Evolutionary conservation across 1,139 yeast genomes (phyloP).

Genomic region (Zygoascus sp.): DNA sequence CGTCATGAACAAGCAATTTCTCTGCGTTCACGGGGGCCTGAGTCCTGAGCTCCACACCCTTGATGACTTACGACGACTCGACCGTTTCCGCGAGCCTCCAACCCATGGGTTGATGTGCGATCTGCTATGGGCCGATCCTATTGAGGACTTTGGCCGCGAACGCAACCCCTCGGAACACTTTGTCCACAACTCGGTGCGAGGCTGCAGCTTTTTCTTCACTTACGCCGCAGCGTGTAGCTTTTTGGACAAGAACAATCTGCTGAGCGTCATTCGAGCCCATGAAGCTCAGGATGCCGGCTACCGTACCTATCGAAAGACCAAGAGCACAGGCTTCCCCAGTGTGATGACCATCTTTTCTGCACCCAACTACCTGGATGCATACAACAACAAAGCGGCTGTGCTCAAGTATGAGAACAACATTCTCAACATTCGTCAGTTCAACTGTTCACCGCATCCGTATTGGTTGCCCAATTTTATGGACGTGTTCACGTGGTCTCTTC

Average conservation of each 20-base stretch:
- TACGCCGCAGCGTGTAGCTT: conserved; percentile 82
- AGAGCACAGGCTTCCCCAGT: conserved; percentile 87
- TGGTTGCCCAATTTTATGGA: conserved; percentile 98
- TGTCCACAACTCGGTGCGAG: conserved; percentile 71
- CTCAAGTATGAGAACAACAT: conserved; percentile 83
- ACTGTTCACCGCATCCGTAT: conserved; percentile 90
- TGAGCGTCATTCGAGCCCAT: conserved; percentile 89
- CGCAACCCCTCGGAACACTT: conserved; percentile 49
- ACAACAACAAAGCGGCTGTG: conserved; percentile 94
- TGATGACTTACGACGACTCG: conserved; percentile 63
- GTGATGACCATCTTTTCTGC: conserved; percentile 91
- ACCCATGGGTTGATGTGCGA: conserved; percentile 94
- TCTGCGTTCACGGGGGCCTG: conserved; percentile 97
- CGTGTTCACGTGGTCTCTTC: conserved; percentile 95
- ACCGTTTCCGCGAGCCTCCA: conserved; percentile 91
- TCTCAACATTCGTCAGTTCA: conserved; percentile 93
- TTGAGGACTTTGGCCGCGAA: conserved; percentile 80
- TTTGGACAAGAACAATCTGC: conserved; percentile 69
- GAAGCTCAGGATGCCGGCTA: conserved; percentile 98
- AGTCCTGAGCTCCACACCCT: conserved; percentile 76
- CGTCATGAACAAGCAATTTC: conserved; percentile 87
- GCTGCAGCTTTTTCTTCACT: conserved; percentile 89
- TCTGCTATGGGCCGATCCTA: conserved; percentile 93
- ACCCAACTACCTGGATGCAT: conserved; percentile 89
- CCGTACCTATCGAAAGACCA: conserved; percentile 85